phyloP scores from a whole-genome alignment of 2,329 filamentous ascomycete species.

The Atkinsonella hypoxylon region DNA sequence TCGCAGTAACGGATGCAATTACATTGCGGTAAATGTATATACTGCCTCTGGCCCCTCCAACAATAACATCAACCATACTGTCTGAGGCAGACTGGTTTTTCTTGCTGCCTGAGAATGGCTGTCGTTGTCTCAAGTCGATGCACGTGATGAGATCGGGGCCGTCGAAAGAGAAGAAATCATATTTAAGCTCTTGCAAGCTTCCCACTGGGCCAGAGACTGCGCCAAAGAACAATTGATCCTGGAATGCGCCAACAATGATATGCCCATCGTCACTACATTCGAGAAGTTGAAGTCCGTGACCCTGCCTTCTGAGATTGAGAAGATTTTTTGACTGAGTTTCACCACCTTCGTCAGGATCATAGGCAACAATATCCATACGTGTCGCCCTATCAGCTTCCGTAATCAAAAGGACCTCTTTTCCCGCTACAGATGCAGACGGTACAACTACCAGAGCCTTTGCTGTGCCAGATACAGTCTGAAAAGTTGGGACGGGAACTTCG shows the following conservation, averaged over 20 bases:
- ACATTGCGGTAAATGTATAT: constrained; percentile 77
- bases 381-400: constrained; percentile 28
- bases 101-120: constrained; percentile 12
- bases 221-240: constrained; percentile 26
- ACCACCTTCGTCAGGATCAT: constrained; percentile 23
- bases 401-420: constrained; percentile 34
- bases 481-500: constrained; percentile 27
- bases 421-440: constrained; percentile 20
- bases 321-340: constrained; percentile 22
- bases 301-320: constrained; percentile 24
- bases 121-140: constrained; percentile 46
- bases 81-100: constrained; percentile 16
- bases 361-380: constrained; percentile 31
- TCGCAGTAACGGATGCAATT: constrained; percentile 41
- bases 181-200: constrained; percentile 23
- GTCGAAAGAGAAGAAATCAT: constrained; percentile 47
- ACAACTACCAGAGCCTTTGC: constrained; percentile 34
- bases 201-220: constrained; percentile 12
- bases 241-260: constrained; percentile 35
- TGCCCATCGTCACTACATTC: constrained; percentile 41
- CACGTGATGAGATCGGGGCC: constrained; percentile 53
- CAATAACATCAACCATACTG: constrained; percentile 54
- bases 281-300: constrained; percentile 28
- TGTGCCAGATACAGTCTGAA: constrained; percentile 29
- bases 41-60: constrained; percentile 65